Conservation (phyloP, 306 rosid genomes). For the Rubus parviflorus region DNA sequence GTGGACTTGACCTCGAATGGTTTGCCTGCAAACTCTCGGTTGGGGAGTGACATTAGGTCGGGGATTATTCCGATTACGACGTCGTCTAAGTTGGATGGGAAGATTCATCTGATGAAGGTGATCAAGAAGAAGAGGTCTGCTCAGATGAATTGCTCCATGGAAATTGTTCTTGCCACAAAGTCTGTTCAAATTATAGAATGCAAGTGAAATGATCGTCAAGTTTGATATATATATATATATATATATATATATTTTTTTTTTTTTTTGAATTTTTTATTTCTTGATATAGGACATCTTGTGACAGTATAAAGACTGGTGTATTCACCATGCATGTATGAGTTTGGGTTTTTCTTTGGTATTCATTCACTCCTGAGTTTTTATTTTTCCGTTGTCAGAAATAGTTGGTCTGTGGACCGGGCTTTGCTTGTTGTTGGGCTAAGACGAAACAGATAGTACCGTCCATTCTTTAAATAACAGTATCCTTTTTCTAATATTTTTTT, state of each 20-base stretch:
- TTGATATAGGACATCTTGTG: not conserved
- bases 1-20: constrained; percentile 14
- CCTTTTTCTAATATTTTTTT: too few relatives aligned
- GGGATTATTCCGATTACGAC: constrained; percentile 18
- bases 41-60: constrained; percentile 25
- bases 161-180: constrained; percentile 15
- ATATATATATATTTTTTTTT: not conserved
- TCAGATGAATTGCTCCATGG: constrained; percentile 32
- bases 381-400: too few relatives aligned
- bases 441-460: not conserved
- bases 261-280: not conserved
- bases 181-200: constrained; percentile 29
- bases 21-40: constrained; percentile 3
- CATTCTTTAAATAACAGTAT: too few relatives aligned
- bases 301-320: too few relatives aligned
- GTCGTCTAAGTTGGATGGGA: constrained; percentile 28
- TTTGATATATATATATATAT: not conserved
- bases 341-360: too few relatives aligned
- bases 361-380: too few relatives aligned
- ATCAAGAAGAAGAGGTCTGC: constrained; percentile 36
- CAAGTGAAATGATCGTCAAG: not conserved
- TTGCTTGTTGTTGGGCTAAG: not conserved
- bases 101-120: constrained; percentile 24
- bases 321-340: too few relatives aligned
- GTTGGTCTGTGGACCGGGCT: not conserved